phyloP scores from a whole-genome alignment of 1,139 yeast species.

The Kodamaea ohmeri region DNA sequence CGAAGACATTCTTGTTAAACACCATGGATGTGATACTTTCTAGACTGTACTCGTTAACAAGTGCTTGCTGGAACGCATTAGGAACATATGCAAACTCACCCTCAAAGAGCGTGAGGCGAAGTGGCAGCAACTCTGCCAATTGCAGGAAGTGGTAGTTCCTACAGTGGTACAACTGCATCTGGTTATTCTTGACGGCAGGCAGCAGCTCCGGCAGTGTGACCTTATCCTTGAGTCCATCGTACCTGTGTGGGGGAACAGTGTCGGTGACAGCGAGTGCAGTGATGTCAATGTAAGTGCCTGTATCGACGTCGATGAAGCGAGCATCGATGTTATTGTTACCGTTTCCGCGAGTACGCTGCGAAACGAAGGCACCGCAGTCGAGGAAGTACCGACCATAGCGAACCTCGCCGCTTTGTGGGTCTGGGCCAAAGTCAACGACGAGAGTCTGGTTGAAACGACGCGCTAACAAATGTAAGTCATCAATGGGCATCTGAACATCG shows the following conservation, averaged over 20 bases:
- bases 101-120: slow-evolving; percentile 30
- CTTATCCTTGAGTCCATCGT: slow-evolving; percentile 10
- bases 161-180: slow-evolving; percentile 18
- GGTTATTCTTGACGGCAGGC: slow-evolving; percentile 14
- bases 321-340: slow-evolving; percentile 23
- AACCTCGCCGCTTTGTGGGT: slow-evolving; percentile 12
- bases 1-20: slow-evolving; percentile 14
- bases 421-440: slow-evolving; percentile 19
- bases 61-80: slow-evolving; percentile 23
- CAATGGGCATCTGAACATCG: slow-evolving; percentile 24
- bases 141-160: slow-evolving; percentile 20
- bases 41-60: slow-evolving; percentile 31
- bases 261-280: slow-evolving; percentile 20
- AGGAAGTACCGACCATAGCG: slow-evolving; percentile 21
- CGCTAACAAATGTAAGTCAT: slow-evolving; percentile 19
- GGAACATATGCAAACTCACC: slow-evolving; percentile 38
- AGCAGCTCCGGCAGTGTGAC: slow-evolving; percentile 6
- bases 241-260: slow-evolving; percentile 14
- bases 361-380: slow-evolving; percentile 19
- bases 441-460: slow-evolving; percentile 18
- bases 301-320: slow-evolving; percentile 21
- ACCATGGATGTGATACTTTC: slow-evolving; percentile 16
- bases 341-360: slow-evolving; percentile 17
- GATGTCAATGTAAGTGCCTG: slow-evolving; percentile 22
- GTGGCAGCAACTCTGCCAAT: slow-evolving; percentile 31